Percentiles rank a stretch among this genome's conserved stretches.
Conservation (phyloP, 2,329 filamentous ascomycete genomes). For the Aspergillus bombycis region DNA sequence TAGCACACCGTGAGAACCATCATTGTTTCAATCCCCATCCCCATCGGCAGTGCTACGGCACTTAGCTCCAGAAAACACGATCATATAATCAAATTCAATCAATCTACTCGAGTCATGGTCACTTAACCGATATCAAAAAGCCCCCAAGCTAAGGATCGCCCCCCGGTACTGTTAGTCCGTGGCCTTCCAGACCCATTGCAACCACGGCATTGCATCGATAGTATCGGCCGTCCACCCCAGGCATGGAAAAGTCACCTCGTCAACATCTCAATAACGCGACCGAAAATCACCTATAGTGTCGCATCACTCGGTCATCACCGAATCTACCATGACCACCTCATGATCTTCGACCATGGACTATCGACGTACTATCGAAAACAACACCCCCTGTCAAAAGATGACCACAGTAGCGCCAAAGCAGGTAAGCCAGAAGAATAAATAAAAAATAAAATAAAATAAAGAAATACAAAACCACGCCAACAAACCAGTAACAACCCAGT, state of each 20-base stretch:
- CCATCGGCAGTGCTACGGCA: background rate
- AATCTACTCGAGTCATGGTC: background rate
- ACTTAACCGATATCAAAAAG: background rate
- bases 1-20: background rate
- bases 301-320: background rate
- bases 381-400: background rate
- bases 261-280: too few relatives aligned
- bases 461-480: too few relatives aligned
- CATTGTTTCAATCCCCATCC: background rate
- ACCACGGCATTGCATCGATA: slow-evolving; percentile 4
- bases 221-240: background rate
- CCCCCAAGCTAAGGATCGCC: background rate
- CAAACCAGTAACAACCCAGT: too few relatives aligned
- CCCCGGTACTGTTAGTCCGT: background rate
- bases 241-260: background rate
- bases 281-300: background rate
- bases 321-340: background rate
- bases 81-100: background rate
- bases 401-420: background rate
- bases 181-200: background rate
- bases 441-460: background rate
- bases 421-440: background rate
- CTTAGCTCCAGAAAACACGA: background rate
- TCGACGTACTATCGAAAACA: background rate
- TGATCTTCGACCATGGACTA: background rate